Percentiles rank a stretch among this genome's conserved stretches.
Conservation (phyloP, 805 yeast genomes). For the Teunomyces kruisii region DNA sequence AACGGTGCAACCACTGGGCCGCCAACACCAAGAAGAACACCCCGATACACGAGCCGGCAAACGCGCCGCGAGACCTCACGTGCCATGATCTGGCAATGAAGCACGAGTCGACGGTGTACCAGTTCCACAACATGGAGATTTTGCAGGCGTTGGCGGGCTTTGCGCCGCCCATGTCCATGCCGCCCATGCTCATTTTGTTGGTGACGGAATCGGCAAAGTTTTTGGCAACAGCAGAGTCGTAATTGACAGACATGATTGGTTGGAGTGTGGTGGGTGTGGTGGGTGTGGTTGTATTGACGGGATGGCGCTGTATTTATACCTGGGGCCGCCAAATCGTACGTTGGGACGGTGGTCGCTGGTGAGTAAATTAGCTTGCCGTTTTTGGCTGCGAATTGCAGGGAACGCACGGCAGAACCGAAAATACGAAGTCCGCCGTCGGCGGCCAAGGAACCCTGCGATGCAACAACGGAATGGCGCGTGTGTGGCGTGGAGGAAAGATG, state of each 20-base stretch:
- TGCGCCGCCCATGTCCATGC: background rate
- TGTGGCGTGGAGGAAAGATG: too few relatives aligned
- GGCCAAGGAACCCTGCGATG: too few relatives aligned
- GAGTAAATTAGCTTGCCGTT: background rate
- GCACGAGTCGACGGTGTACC: conserved; percentile 68
- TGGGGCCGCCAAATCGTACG: background rate
- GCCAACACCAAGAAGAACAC: conserved; percentile 57
- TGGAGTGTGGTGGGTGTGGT: background rate
- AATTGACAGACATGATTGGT: background rate
- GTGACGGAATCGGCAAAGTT: background rate
- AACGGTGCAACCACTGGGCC: conserved; percentile 57
- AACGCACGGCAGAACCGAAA: background rate
- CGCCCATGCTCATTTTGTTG: conserved; percentile 7
- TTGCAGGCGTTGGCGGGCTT: conserved; percentile 22
- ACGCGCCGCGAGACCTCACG: conserved; percentile 53
- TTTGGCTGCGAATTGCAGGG: background rate
- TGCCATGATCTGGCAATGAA: conserved; percentile 67
- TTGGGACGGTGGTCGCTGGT: background rate
- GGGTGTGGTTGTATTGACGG: too few relatives aligned
- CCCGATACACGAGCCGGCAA: conserved; percentile 78
- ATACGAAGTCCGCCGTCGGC: too few relatives aligned
- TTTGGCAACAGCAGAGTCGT: background rate
- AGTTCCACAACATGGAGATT: conserved; percentile 67
- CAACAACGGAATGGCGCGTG: too few relatives aligned
- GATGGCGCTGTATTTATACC: too few relatives aligned